phyloP scores from a whole-genome alignment of 306 rosid species.

The Prunus armeniaca region DNA sequence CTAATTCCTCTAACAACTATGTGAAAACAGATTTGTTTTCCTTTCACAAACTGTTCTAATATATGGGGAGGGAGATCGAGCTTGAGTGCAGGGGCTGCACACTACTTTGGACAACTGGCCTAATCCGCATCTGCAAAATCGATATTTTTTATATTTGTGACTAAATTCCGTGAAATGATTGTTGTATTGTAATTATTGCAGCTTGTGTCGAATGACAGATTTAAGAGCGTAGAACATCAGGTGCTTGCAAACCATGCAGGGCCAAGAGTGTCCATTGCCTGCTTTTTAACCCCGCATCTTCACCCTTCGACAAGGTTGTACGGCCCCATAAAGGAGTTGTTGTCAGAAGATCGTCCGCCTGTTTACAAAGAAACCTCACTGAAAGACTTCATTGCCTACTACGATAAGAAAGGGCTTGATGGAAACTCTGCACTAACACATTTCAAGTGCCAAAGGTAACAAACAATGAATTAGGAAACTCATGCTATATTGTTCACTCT shows the following conservation, averaged over 20 bases:
- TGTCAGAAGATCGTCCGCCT: conserved; percentile 23
- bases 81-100: no score
- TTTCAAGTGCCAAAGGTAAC: conserved; percentile 17
- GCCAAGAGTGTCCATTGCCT: conserved; percentile 22
- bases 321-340: conserved; percentile 19
- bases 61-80: no score
- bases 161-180: no score
- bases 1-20: background rate
- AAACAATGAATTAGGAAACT: background rate
- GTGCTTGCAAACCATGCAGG: conserved; percentile 15
- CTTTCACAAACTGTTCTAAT: no score
- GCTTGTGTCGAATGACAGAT: conserved; percentile 33
- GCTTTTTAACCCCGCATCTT: conserved; percentile 15
- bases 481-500: no score
- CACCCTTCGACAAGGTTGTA: background rate
- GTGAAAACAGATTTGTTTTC: no score
- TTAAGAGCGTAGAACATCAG: conserved; percentile 25
- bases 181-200: conserved; percentile 6
- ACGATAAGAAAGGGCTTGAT: conserved; percentile 9
- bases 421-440: conserved; percentile 21
- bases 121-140: no score
- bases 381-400: background rate
- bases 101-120: no score
- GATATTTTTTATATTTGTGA: no score
- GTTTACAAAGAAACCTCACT: conserved; percentile 12